Evolutionary conservation across 2,329 filamentous ascomycete species (phyloP), one percentile per base, ranked within the genome.

Genomic region (Stenocarpella maydis): DNA sequence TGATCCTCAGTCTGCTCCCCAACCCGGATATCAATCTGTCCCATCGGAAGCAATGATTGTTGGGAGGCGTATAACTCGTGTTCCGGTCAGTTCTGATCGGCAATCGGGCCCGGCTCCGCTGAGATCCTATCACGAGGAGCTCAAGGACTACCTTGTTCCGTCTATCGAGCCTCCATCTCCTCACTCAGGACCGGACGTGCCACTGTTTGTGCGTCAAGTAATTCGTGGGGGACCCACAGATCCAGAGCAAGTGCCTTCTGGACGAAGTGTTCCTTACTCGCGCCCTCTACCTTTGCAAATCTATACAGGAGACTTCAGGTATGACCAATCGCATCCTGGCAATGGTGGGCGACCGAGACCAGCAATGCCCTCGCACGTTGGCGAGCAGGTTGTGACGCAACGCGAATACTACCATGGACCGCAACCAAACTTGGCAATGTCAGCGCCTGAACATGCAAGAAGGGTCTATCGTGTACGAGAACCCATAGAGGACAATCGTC

Each of bases 81-180:
- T 39, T 60, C 71, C 53, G 63, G 67, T 61, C 67, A 72, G 53
- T 37, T 49, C 64, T 17, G 28, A 67, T 50, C 8, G 24, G 31
- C 69, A 49, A 17, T 53, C 50, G 47, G 28, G 39, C 28, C 19
- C 69, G 52, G 39, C 21, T 37, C 69, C 72, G 24, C 72, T 73
- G 52, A 74, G 75, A 21, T 74, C 73, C 58, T 75, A 74, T 64
- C 73, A 69, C 43, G 70, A 74, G 53, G 76, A 78, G 58, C 76
- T 77, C 34, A 80, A 82, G 72, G 84, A 86, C 47, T 78, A 82
- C 73, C 75, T 84, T 70, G 78, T 86, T 17, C 82, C 75, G 10
- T 86, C 84, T 8, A 82, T 85, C 72, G 85, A 86, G 71, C 80
- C 81, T 24, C 73, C 64, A 8, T 84, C 82, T 41, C 82, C 82